Conservation (phyloP, 2,329 filamentous ascomycete species). For the Penicillium sp. region DNA sequence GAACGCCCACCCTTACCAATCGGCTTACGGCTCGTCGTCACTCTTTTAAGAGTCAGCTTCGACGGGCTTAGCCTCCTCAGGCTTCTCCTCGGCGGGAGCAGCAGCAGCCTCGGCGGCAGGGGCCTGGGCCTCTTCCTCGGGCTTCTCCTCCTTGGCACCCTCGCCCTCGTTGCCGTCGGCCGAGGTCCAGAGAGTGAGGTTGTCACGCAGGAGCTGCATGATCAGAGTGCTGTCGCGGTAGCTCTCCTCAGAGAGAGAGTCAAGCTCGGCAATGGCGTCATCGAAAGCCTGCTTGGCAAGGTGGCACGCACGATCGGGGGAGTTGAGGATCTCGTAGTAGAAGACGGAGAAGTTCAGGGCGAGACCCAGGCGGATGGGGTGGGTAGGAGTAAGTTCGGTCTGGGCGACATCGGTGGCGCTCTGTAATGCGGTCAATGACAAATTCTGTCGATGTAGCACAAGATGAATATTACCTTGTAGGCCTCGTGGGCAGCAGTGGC, state of each 20-base stretch:
- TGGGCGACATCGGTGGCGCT: conserved; percentile 97
- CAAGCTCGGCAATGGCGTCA: conserved; percentile 97
- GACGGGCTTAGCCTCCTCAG: conserved; percentile 41
- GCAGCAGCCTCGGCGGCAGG: conserved; percentile 32
- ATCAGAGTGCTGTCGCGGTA: conserved; percentile 99
- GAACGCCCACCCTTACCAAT: conserved; percentile 35
- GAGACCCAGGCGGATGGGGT: conserved; percentile 96
- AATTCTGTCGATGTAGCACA: neutral
- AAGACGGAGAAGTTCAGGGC: conserved; percentile 99
- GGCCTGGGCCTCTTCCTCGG: conserved; percentile 46
- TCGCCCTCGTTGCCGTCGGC: conserved; percentile 78
- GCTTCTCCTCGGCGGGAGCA: conserved; percentile 44
- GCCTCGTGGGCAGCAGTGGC: conserved; percentile 94
- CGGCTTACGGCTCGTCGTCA: conserved; percentile 27
- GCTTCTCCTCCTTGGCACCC: conserved; percentile 64
- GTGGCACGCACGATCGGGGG: conserved; percentile 94
- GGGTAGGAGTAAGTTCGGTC: conserved; percentile 94
- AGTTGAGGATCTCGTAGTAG: conserved; percentile 99
- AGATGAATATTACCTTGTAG: conserved; percentile 75
- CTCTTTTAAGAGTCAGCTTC: conserved; percentile 38
- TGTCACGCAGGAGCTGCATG: conserved; percentile 98
- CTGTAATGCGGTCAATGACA: conserved; percentile 35
- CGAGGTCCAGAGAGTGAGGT: conserved; percentile 97
- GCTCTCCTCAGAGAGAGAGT: conserved; percentile 95
- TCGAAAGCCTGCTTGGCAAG: conserved; percentile 99